These are phyloP conservation scores for Ophiostoma tasmaniense DNA, from an alignment of 2,329 filamentous ascomycete species.

Conservation along the genomic window DNA sequence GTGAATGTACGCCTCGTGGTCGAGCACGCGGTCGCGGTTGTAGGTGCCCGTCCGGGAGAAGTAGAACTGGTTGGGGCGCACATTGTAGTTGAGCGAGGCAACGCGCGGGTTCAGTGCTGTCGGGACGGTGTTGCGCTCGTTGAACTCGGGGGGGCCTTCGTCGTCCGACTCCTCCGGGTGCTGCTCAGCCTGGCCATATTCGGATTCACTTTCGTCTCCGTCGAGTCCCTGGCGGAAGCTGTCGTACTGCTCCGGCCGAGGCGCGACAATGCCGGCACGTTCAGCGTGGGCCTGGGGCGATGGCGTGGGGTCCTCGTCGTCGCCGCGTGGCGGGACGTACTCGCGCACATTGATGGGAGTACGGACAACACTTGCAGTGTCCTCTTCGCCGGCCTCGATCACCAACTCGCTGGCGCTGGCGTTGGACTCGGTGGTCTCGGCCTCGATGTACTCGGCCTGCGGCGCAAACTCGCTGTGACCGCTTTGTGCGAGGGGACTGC, in stretches of 20 bases:
- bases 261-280: not conserved
- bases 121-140: not conserved
- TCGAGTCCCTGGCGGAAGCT: not conserved
- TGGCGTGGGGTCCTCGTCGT: not conserved
- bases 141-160: no score
- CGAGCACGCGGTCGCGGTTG: not conserved
- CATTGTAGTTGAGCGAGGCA: not conserved
- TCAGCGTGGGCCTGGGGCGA: not conserved
- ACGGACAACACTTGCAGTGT: no score
- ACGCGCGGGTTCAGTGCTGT: not conserved
- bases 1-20: not conserved
- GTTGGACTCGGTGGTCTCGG: no score
- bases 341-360: not conserved
- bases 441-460: no score
- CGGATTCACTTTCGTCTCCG: no score
- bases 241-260: not conserved
- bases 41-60: no score
- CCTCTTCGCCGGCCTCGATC: no score
- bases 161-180: not conserved
- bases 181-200: not conserved
- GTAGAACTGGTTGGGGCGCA: not conserved
- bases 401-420: no score
- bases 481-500: no score
- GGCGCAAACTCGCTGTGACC: no score
- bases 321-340: not conserved